These are phyloP conservation scores for Aspergillus sp. DNA, from an alignment of 2,329 filamentous ascomycete genomes.

Conservation along the genomic window DNA sequence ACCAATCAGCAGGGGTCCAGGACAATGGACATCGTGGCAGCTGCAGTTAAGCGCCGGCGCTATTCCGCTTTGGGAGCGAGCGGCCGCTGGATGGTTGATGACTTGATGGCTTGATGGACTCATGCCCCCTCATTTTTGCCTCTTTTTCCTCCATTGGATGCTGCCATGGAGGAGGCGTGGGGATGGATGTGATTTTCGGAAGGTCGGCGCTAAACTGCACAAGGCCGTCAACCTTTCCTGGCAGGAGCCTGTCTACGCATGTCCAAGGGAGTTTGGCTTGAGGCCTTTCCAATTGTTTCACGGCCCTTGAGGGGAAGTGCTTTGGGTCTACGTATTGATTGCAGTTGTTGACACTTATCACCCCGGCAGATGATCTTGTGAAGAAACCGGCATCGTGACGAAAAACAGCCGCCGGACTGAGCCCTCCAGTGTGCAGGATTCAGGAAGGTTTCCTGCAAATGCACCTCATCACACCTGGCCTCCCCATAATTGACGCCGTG, in stretches of 20 bases:
- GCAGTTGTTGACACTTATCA: background rate
- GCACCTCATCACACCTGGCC: slow-evolving; percentile 15
- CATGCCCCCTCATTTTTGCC: slow-evolving; percentile 3
- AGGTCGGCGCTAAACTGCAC: background rate
- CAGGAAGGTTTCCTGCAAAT: slow-evolving; percentile 15
- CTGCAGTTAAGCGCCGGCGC: slow-evolving; percentile 24
- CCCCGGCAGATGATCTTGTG: background rate
- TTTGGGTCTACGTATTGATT: background rate
- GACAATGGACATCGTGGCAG: slow-evolving; percentile 14
- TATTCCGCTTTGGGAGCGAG: slow-evolving; percentile 5
- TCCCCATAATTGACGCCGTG: slow-evolving; percentile 17
- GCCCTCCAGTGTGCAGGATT: slow-evolving; percentile 9
- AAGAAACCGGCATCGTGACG: background rate
- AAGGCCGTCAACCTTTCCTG: background rate
- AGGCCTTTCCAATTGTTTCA: background rate
- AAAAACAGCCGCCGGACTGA: slow-evolving; percentile 8
- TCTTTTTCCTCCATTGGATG: slow-evolving; percentile 7
- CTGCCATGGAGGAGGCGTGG: slow-evolving; percentile 9
- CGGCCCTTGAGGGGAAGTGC: background rate
- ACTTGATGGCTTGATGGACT: slow-evolving; percentile 1
- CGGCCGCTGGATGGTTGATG: background rate
- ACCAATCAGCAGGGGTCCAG: slow-evolving; percentile 15
- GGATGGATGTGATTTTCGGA: slow-evolving; percentile 6
- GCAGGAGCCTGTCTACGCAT: no score
- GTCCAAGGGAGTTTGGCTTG: background rate